A percentile compares a stretch with the other conserved stretches of the same genome.
These are phyloP conservation scores for Apophysomyces trapeziformis DNA, from an alignment of 371 early-diverging fungal genomes.

Conservation along the genomic window DNA sequence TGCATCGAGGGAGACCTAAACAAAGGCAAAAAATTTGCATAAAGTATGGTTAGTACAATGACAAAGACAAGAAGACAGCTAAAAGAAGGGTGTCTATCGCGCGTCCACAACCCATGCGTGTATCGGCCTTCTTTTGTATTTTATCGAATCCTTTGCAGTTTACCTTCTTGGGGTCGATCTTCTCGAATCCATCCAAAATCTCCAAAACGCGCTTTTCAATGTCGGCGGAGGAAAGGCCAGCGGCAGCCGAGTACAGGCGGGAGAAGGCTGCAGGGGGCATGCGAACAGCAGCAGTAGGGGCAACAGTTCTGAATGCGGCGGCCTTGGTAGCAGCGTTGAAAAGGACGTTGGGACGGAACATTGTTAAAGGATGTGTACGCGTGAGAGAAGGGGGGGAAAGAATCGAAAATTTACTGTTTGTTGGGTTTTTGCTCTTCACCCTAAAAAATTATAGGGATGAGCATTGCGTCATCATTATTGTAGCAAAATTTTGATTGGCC, in stretches of 20 bases:
- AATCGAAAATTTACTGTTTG: constrained; percentile 8
- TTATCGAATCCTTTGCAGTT: neutral
- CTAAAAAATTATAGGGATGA: too few relatives aligned
- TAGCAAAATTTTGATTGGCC: too few relatives aligned
- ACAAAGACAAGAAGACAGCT: neutral
- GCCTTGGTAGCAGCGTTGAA: constrained; percentile 60
- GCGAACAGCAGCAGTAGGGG: constrained; percentile 30
- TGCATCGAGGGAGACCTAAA: constrained; percentile 81
- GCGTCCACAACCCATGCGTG: too few relatives aligned
- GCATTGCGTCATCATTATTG: too few relatives aligned
- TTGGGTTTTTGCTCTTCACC: neutral
- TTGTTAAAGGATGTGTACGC: constrained; percentile 13
- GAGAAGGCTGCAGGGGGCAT: constrained; percentile 33
- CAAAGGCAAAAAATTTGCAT: neutral
- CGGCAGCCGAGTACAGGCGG: constrained; percentile 68
- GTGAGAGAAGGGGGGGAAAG: constrained; percentile 12
- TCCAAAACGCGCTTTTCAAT: constrained; percentile 87
- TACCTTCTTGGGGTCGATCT: constrained; percentile 92
- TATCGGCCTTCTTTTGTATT: neutral
- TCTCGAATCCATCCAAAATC: constrained; percentile 91
- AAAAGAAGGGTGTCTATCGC: too few relatives aligned
- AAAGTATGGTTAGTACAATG: neutral
- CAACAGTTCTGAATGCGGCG: constrained; percentile 32
- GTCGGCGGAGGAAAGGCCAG: constrained; percentile 57
- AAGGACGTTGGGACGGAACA: constrained; percentile 55